phyloP scores from a whole-genome alignment of 768 basidiomycete species.

The Coprinopsis cinerea region DNA sequence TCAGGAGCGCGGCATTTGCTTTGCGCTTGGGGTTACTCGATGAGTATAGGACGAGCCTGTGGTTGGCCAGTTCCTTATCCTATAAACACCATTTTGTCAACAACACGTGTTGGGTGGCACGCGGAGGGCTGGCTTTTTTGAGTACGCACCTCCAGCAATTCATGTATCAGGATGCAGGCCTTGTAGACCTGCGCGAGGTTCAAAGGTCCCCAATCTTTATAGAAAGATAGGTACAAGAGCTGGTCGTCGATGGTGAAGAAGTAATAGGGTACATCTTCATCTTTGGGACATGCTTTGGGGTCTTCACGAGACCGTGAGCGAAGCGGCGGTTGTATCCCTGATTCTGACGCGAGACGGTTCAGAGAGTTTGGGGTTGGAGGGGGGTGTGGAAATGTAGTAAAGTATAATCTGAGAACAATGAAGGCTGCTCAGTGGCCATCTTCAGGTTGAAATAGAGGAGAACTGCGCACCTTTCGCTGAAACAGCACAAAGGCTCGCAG shows the following conservation, averaged over 20 bases:
- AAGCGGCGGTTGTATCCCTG: slow-evolving; percentile 51
- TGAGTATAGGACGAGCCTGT: slow-evolving; percentile 83
- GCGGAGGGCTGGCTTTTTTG: slow-evolving; percentile 23
- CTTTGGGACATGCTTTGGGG: slow-evolving; percentile 65
- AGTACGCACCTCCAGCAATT: slow-evolving; percentile 76
- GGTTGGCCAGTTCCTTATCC: slow-evolving; percentile 70
- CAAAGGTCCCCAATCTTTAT: slow-evolving; percentile 90
- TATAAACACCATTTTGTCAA: slow-evolving; percentile 24
- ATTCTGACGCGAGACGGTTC: slow-evolving; percentile 51
- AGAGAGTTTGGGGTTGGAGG: slow-evolving; percentile 59
- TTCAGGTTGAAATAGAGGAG: slow-evolving; percentile 11
- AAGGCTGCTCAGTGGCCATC: slow-evolving; percentile 7
- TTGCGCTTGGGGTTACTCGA: slow-evolving; percentile 81
- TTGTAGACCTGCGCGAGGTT: slow-evolving; percentile 93
- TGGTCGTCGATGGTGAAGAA: slow-evolving; percentile 94
- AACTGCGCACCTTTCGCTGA: slow-evolving; percentile 61
- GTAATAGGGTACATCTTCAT: slow-evolving; percentile 64
- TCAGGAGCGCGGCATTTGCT: slow-evolving; percentile 90
- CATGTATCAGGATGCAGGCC: slow-evolving; percentile 87
- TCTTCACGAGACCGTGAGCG: slow-evolving; percentile 54
- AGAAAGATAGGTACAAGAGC: slow-evolving; percentile 88
- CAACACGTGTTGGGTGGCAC: slow-evolving; percentile 35
- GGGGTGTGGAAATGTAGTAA: slow-evolving; percentile 83
- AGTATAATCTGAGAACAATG: slow-evolving; percentile 59
- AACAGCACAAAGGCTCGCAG: slow-evolving; percentile 77